phyloP scores from a whole-genome alignment of 192 early-diverging fungal genomes.

The Coemansia sp. region DNA sequence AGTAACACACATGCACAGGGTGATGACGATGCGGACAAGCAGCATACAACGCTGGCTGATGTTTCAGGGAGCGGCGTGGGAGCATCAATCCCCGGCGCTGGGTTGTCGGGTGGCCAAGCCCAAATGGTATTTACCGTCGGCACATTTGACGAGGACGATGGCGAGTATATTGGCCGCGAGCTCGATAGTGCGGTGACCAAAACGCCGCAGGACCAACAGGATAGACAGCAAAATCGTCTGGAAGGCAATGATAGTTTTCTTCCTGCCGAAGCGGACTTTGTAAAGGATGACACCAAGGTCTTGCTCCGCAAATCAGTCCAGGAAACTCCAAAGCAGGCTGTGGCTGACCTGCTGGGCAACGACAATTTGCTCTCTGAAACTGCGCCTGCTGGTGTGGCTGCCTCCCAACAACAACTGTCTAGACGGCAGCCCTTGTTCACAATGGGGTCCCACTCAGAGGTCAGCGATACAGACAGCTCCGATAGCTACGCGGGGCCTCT shows the following conservation, averaged over 20 bases:
- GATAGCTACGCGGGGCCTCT: conserved; percentile 10
- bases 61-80: neutral
- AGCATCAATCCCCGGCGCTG: conserved; percentile 13
- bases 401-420: conserved; percentile 6
- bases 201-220: neutral
- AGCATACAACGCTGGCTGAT: neutral
- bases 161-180: neutral
- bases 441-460: conserved; percentile 50
- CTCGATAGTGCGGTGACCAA: neutral
- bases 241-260: neutral
- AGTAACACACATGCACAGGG: neutral
- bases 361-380: neutral
- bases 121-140: conserved; percentile 53
- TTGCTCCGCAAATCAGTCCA: neutral
- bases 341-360: neutral
- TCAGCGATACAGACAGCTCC: conserved; percentile 38
- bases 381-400: neutral
- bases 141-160: conserved; percentile 50
- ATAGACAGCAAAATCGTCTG: neutral
- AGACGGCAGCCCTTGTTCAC: conserved; percentile 44
- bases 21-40: neutral
- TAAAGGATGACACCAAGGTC: neutral
- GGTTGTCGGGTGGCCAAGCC: conserved; percentile 19
- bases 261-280: neutral
- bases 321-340: neutral